Percentiles rank a stretch among this genome's conserved stretches.
Evolutionary conservation across 345 rosid genomes (phyloP).

Genomic region (Raphanus raphanistrum): DNA sequence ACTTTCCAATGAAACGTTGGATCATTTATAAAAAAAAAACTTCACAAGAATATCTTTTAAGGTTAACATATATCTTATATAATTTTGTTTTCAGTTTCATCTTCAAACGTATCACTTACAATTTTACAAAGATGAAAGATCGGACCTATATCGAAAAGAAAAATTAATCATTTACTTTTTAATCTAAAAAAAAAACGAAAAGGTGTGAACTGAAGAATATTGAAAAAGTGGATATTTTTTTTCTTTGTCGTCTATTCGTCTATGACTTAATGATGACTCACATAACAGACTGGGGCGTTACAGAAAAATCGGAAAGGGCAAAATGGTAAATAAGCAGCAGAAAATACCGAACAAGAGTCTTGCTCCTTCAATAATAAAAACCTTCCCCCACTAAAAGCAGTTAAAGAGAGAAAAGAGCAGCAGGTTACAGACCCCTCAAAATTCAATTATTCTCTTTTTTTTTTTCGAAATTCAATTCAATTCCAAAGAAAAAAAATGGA

Average conservation of each 20-base stretch:
- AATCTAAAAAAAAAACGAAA: background rate
- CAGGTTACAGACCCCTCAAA: constrained; percentile 3
- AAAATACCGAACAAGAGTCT: background rate
- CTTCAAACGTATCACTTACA: too few species aligned
- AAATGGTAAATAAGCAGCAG: constrained; percentile 22
- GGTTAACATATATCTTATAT: background rate
- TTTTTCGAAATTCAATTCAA: background rate
- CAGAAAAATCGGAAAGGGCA: constrained; percentile 25
- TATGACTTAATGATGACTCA: constrained; percentile 4
- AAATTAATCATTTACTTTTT: background rate
- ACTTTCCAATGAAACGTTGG: background rate
- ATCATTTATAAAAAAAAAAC: background rate
- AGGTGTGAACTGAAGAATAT: background rate
- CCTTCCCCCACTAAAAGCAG: constrained; percentile 33
- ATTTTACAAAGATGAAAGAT: too few species aligned
- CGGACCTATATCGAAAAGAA: background rate
- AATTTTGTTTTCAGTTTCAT: too few species aligned
- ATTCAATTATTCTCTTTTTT: background rate
- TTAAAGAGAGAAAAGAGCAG: constrained; percentile 46
- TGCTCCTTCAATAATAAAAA: constrained; percentile 11
- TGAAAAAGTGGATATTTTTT: background rate
- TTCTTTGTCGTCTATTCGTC: background rate
- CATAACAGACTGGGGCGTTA: constrained; percentile 35
- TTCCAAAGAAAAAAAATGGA: background rate
- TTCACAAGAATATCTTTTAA: background rate